Conservation (phyloP, 768 basidiomycete genomes). For the Tylopilus balloui region DNA sequence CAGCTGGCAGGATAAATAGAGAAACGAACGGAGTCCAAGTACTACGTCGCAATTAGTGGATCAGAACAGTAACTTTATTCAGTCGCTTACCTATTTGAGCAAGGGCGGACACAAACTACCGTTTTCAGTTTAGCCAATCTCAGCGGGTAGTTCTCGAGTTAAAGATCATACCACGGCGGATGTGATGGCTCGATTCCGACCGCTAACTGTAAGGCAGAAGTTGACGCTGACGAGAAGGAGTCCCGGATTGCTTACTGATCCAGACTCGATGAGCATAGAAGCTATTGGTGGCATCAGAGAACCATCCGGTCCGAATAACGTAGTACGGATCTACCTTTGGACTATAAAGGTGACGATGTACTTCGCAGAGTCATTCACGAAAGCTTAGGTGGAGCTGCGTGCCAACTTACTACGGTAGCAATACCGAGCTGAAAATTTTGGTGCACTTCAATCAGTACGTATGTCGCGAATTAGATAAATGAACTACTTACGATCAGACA, state of each 20-base stretch:
- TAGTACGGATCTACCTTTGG: constrained; percentile 10
- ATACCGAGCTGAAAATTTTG: constrained; percentile 1
- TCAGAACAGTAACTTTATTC: background rate
- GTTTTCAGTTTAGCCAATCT: background rate
- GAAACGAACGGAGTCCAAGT: constrained; percentile 14
- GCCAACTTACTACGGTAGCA: constrained; percentile 3
- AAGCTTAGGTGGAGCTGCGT: background rate
- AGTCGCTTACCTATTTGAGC: constrained; percentile 13
- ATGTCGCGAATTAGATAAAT: background rate
- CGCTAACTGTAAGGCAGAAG: constrained; percentile 14
- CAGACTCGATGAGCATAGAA: constrained; percentile 27
- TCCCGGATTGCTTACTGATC: constrained; percentile 18
- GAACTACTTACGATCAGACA: background rate
- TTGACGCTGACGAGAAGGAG: background rate
- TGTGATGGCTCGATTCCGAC: constrained; percentile 13
- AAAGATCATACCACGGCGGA: constrained; percentile 12
- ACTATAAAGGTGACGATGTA: constrained; percentile 18
- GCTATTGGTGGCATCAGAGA: constrained; percentile 6
- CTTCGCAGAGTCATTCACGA: constrained; percentile 5
- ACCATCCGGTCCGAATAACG: background rate
- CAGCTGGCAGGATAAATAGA: background rate
- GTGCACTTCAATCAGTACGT: background rate
- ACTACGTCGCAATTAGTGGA: background rate
- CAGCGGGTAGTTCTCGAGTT: too few species aligned
- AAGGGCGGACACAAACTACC: constrained; percentile 4